Evolutionary conservation across 2,329 filamentous ascomycete genomes (phyloP).

Genomic region (Colletotrichum sp.): DNA sequence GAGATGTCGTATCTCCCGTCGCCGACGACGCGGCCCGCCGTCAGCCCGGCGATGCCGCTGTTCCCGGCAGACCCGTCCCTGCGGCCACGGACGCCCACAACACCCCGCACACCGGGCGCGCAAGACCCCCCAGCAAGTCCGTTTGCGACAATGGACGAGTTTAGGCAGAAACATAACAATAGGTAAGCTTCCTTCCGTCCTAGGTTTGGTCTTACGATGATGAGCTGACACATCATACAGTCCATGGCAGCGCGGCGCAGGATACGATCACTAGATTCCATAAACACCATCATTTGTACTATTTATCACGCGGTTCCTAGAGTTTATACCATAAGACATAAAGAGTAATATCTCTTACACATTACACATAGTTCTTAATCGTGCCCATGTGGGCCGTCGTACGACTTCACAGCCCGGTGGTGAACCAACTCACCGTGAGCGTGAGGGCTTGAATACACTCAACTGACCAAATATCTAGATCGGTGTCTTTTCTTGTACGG

Average conservation of each 20-base stretch:
- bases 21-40: background rate
- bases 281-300: background rate
- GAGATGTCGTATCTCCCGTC: constrained; percentile 11
- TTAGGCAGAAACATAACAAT: constrained; percentile 10
- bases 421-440: background rate
- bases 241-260: constrained; percentile 18
- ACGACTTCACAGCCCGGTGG: background rate
- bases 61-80: constrained; percentile 11
- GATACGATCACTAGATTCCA: constrained; percentile 7
- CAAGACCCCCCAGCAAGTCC: constrained; percentile 6
- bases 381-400: background rate
- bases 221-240: background rate
- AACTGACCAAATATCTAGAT: background rate
- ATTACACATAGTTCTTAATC: background rate
- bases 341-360: background rate
- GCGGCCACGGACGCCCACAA: background rate
- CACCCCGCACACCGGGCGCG: background rate
- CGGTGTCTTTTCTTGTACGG: background rate
- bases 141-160: constrained; percentile 9
- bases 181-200: background rate
- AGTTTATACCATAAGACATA: background rate
- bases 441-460: background rate
- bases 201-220: fast-evolving
- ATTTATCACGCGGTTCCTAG: background rate
- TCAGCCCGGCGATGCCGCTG: constrained; percentile 11